Conservation (phyloP, 2,329 filamentous ascomycete genomes). For the Pestalotiopsis sp. region DNA sequence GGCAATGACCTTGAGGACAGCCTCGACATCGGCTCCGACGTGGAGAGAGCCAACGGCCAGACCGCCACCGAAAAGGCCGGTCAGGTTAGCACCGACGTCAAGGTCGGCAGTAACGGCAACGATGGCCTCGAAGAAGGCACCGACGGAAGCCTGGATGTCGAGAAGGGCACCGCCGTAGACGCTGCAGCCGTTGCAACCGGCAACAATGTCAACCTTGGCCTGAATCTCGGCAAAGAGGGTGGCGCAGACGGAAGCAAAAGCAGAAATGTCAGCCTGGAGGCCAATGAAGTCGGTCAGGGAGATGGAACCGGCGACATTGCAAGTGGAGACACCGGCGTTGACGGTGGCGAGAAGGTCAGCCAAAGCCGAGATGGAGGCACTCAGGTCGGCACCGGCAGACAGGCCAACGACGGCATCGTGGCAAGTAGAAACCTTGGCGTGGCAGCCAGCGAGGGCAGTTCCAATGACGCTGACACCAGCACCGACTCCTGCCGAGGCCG, state of each 20-base stretch:
- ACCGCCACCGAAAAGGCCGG: conserved; percentile 6
- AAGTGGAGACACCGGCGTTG: conserved; percentile 3
- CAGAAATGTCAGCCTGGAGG: conserved; percentile 5
- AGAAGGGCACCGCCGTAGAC: neutral
- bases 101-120: conserved; percentile 19
- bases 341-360: conserved; percentile 6
- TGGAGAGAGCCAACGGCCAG: conserved; percentile 15
- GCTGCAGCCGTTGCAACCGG: conserved; percentile 11
- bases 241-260: conserved; percentile 3
- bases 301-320: conserved; percentile 14
- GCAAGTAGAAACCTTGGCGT: neutral
- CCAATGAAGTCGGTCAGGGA: conserved; percentile 10
- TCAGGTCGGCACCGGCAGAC: conserved; percentile 9
- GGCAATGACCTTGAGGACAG: conserved; percentile 29
- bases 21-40: conserved; percentile 30
- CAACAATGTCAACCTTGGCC: conserved; percentile 14
- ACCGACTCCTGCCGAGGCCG: neutral
- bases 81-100: conserved; percentile 14
- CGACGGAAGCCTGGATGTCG: conserved; percentile 11
- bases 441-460: conserved; percentile 8
- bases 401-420: conserved; percentile 12
- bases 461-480: conserved; percentile 1
- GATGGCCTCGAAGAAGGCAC: conserved; percentile 14
- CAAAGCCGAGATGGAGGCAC: conserved; percentile 9
- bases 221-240: conserved; percentile 10